phyloP scores from a whole-genome alignment of 495 filamentous ascomycete genomes.

The Aspergillus heteromorphus region DNA sequence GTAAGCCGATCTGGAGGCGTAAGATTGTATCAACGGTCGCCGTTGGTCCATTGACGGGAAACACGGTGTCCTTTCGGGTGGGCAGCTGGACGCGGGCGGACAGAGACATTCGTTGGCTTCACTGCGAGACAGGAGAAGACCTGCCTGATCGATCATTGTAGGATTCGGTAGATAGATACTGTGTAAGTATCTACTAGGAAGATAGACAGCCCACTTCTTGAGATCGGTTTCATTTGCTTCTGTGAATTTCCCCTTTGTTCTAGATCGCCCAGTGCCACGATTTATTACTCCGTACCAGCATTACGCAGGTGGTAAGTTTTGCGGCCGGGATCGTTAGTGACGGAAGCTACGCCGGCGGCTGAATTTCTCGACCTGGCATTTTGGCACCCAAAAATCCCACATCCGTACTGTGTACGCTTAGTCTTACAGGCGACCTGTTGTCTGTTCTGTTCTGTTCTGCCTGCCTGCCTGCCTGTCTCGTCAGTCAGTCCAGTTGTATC shows the following conservation, averaged over 20 bases:
- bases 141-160: too few species aligned
- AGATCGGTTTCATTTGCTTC: too few species aligned
- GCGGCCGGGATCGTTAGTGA: conserved; percentile 20
- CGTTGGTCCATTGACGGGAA: conserved; percentile 15
- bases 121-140: too few species aligned
- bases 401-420: background rate
- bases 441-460: too few species aligned
- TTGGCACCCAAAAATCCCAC: conserved; percentile 23
- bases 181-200: too few species aligned
- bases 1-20: conserved; percentile 1
- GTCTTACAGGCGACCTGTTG: too few species aligned
- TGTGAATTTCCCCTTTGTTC: background rate
- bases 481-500: conserved; percentile 5
- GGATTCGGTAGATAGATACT: too few species aligned
- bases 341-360: conserved; percentile 30
- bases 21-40: conserved; percentile 4
- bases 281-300: background rate
- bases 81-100: conserved; percentile 4
- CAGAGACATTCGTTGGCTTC: background rate
- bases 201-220: too few species aligned
- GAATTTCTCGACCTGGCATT: conserved; percentile 31
- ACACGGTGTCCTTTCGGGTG: conserved; percentile 43
- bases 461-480: conserved; percentile 10
- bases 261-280: background rate
- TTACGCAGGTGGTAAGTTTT: background rate